Evolutionary conservation across 108 stramenopile genomes (phyloP), one percentile per base, ranked within the genome.

Genomic region (Discostella pseudostelligera): DNA sequence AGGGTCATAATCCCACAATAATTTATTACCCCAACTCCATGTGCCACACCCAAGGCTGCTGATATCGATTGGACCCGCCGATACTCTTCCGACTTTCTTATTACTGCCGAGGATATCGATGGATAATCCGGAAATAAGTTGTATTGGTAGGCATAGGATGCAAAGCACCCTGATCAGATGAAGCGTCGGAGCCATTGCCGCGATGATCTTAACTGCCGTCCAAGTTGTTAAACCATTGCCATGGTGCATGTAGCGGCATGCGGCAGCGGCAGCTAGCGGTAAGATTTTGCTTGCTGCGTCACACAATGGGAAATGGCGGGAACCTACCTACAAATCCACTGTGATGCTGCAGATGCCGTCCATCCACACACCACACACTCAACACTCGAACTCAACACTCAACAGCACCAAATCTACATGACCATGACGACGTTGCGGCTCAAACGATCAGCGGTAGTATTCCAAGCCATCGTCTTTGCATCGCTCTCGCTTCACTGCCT

Each of bases 21-120:
- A 56, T 39, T 86, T 81, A 60, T 93, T 93, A 4, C 91, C 91
- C 91, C 90, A 92, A 19, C 69, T 75, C 91, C 91, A 93, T 12
- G 91, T 93, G 16, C 91, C 91, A 56, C 82, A 86, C 14, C 91
- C 91, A 8, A 93, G 36, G 24, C 65, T 69, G 44, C 81, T 82
- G 25, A 93, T 84, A 11, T 76, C 61, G 19, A 92, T 76, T 14
- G 90, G 90, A 5, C 90, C 90, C 8, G 90, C 90, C 0, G 67
- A 48, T 4, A 92, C 87, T 46, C 85, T 62, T 17, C 84, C 80
- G 2, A 74, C 59, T 44, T 76, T 67, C n/a, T 17, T 56, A 14
- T 29, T 43, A 16, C 51, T 56, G 3, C 40, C 56, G 62, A 32
- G 17, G 40, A 62, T 20, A 40, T 54, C 29, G 39, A 54, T 26